Conservation (phyloP, 2,329 filamentous ascomycete species). For the Incumbomyces delicatus region DNA sequence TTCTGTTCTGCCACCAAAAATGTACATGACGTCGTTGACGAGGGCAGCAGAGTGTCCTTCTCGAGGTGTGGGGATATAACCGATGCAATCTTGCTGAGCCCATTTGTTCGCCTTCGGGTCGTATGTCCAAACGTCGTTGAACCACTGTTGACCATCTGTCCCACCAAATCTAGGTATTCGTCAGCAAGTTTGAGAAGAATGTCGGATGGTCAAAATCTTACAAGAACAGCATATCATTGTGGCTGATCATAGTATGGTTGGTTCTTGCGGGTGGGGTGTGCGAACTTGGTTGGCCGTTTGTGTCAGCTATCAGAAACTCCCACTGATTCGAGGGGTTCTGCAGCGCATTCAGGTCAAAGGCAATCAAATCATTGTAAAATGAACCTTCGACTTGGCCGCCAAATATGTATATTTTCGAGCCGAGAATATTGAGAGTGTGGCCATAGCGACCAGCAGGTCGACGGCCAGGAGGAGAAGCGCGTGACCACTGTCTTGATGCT, state of each 20-base stretch:
- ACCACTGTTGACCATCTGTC: slow-evolving; percentile 93
- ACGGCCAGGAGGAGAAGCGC: slow-evolving; percentile 76
- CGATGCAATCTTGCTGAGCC: slow-evolving; percentile 88
- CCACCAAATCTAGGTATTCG: slow-evolving; percentile 66
- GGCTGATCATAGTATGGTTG: slow-evolving; percentile 87
- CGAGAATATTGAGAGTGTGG: slow-evolving; percentile 90
- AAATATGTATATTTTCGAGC: slow-evolving; percentile 95
- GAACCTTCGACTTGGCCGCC: slow-evolving; percentile 94
- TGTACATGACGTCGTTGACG: slow-evolving; percentile 97
- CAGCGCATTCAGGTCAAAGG: slow-evolving; percentile 90
- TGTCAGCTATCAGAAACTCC: slow-evolving; percentile 81
- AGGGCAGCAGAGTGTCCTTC: slow-evolving; percentile 91
- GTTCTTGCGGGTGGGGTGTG: slow-evolving; percentile 79
- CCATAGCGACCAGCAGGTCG: slow-evolving; percentile 87
- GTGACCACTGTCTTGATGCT: slow-evolving; percentile 98
- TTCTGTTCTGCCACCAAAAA: slow-evolving; percentile 92
- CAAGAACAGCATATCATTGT: slow-evolving; percentile 88
- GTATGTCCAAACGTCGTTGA: slow-evolving; percentile 98
- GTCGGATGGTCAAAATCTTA: slow-evolving; percentile 39
- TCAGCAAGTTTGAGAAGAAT: slow-evolving; percentile 11
- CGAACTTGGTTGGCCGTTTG: slow-evolving; percentile 51
- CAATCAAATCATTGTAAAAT: slow-evolving; percentile 95
- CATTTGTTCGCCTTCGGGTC: slow-evolving; percentile 75
- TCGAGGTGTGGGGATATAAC: slow-evolving; percentile 86
- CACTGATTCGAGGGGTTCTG: slow-evolving; percentile 86